phyloP scores from a whole-genome alignment of 108 stramenopile genomes.

The Fistulifera pelliculosa region DNA sequence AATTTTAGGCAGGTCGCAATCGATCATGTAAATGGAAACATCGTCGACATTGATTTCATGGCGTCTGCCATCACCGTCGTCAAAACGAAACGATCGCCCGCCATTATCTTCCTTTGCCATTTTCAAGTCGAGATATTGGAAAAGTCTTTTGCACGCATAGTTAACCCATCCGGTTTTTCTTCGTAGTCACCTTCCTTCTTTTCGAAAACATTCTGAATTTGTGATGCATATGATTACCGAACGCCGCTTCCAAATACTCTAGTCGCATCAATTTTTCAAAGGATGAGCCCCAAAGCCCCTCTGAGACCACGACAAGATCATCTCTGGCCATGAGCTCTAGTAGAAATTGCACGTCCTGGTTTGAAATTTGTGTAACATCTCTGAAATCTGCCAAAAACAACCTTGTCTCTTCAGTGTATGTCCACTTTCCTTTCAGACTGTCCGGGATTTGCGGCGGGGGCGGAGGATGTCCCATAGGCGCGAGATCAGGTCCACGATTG shows the following conservation, averaged over 20 bases:
- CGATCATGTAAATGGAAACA: conserved; percentile 59
- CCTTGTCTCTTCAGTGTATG: conserved; percentile 38
- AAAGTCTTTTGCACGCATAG: conserved; percentile 54
- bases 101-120: not conserved
- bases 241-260: conserved; percentile 24
- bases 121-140: conserved; percentile 23
- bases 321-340: conserved; percentile 55
- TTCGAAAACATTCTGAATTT: conserved; percentile 40
- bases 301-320: conserved; percentile 54
- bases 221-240: conserved; percentile 42
- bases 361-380: not conserved
- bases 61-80: conserved; percentile 24
- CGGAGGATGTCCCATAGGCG: too few species aligned
- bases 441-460: too few species aligned
- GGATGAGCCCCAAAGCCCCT: conserved; percentile 26
- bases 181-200: conserved; percentile 6
- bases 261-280: conserved; percentile 12
- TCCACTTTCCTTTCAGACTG: conserved; percentile 28
- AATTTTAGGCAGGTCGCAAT: conserved; percentile 49
- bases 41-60: conserved; percentile 27
- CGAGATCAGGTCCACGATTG: not conserved
- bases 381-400: conserved; percentile 45
- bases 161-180: conserved; percentile 6
- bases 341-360: conserved; percentile 41
- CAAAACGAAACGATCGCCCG: conserved; percentile 23